A percentile compares a stretch with the other conserved stretches of the same genome.
Evolutionary conservation across 2,329 filamentous ascomycete species (phyloP).

Genomic region (Trichophaea hybrida): DNA sequence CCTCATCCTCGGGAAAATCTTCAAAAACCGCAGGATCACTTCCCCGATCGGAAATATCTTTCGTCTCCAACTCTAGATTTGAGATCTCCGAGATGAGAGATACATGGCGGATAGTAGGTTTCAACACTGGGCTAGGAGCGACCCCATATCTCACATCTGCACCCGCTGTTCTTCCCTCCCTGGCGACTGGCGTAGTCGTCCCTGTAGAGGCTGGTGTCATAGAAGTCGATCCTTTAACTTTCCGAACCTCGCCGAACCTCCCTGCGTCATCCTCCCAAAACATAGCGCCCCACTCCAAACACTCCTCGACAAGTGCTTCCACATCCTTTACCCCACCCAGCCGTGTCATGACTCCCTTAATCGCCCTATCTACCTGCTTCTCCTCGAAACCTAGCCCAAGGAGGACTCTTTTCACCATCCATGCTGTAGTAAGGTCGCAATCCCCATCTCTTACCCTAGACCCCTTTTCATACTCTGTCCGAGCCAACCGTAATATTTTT

Average conservation of each 20-base stretch:
- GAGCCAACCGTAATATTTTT: conserved; percentile 18
- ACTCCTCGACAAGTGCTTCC: conserved; percentile 49
- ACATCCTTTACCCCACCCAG: conserved; percentile 31
- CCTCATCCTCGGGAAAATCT: background rate
- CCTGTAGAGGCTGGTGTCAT: background rate
- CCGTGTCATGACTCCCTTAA: conserved; percentile 50
- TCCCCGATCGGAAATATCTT: conserved; percentile 17
- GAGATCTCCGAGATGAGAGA: background rate
- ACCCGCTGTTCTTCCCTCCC: background rate
- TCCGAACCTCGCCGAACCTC: background rate
- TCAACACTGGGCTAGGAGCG: background rate
- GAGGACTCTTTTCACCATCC: conserved; percentile 68
- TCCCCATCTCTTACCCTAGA: conserved; percentile 47
- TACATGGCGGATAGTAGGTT: background rate
- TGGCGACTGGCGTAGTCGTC: background rate
- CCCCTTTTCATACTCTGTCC: conserved; percentile 9
- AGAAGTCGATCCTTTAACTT: background rate
- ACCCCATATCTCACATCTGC: background rate
- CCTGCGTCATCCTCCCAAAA: conserved; percentile 38
- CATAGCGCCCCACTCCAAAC: conserved; percentile 78
- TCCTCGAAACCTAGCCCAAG: conserved; percentile 52
- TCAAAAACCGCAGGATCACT: background rate
- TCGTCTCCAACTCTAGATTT: conserved; percentile 26
- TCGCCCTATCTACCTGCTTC: conserved; percentile 45
- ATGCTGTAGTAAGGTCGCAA: conserved; percentile 56